phyloP scores from a whole-genome alignment of 2,329 filamentous ascomycete genomes.

The Akanthomyces dipterigenus region DNA sequence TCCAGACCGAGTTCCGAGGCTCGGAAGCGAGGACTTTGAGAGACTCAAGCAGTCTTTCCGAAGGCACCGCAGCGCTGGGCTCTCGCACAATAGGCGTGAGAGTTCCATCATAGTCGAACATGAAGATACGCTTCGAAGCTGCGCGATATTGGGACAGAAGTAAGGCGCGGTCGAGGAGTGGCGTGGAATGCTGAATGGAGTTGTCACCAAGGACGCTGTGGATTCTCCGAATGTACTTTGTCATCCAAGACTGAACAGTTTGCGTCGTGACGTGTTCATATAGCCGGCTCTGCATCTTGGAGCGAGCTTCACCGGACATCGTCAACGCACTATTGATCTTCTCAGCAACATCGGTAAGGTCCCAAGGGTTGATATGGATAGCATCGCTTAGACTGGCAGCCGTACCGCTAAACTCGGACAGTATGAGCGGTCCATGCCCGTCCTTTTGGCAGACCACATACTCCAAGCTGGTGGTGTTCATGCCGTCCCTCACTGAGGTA shows the following conservation, averaged over 20 bases:
- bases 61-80: slow-evolving; percentile 81
- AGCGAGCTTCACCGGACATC: slow-evolving; percentile 62
- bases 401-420: slow-evolving; percentile 95
- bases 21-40: slow-evolving; percentile 75
- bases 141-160: slow-evolving; percentile 68
- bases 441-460: slow-evolving; percentile 91
- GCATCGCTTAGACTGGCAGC: slow-evolving; percentile 78
- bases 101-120: slow-evolving; percentile 98
- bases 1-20: slow-evolving; percentile 86
- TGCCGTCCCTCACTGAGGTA: slow-evolving; percentile 90
- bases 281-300: slow-evolving; percentile 63
- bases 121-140: slow-evolving; percentile 77
- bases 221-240: slow-evolving; percentile 69
- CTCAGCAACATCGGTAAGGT: slow-evolving; percentile 74
- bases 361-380: slow-evolving; percentile 96
- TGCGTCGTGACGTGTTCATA: slow-evolving; percentile 80
- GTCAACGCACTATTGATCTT: slow-evolving; percentile 76
- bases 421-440: slow-evolving; percentile 77
- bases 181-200: slow-evolving; percentile 69
- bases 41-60: slow-evolving; percentile 71
- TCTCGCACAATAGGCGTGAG: slow-evolving; percentile 92
- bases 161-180: slow-evolving; percentile 67
- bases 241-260: slow-evolving; percentile 82
- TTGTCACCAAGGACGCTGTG: slow-evolving; percentile 74
- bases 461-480: slow-evolving; percentile 96